Base-by-base conservation (phyloP, 306 rosid genomes). In the Glycine soja region DNA sequence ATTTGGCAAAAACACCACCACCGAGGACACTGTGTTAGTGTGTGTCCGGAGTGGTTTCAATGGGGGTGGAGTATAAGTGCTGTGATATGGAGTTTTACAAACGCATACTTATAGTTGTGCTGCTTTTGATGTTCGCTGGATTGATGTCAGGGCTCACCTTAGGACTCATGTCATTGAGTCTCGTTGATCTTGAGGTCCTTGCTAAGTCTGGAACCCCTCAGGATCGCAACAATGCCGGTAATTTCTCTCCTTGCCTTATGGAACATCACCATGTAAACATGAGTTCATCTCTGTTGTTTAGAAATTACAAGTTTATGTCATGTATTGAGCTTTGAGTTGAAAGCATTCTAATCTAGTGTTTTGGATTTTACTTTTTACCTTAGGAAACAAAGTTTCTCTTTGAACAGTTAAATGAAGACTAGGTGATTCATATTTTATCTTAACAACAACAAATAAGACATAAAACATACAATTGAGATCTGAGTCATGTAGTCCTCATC, bases 101-200 rank as follows among this genome's bases (percentile, higher is more conserved):
- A 13, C 86, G 71, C 68, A 62, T 95, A 64, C 3, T 67, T 53
- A 30, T 88, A 42, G 78, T 90, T 58, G 85, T 73, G 51, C 0
- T 93, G 8, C 83, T 95, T 78, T 98, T 95, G 67, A 0, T 88
- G 12, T 93, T 95, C 47, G 98, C 98, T 51, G 99, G 99, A 13
- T 13, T 88, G 81, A 91, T 95, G 99, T 95, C 99, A 13, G 99
- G 98, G 8, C 98, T 95, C 43, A 93, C 99, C 48, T 82, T 95
- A 75, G 99, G 99, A 10, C 99, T 93, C 85, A 91, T 95, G 99
- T 95, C 99, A 34, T 72, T 95, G 86, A 93, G 99, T 45, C 89
- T 93, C 12, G 99, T 95, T 84, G 99, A 95, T 88, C 99, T 95
- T 74, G 99, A 95, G 74, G 99, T 93, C 36, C 92, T 95, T 13